Conservation (phyloP, 148 eudicot genomes). For the Silene conica region DNA sequence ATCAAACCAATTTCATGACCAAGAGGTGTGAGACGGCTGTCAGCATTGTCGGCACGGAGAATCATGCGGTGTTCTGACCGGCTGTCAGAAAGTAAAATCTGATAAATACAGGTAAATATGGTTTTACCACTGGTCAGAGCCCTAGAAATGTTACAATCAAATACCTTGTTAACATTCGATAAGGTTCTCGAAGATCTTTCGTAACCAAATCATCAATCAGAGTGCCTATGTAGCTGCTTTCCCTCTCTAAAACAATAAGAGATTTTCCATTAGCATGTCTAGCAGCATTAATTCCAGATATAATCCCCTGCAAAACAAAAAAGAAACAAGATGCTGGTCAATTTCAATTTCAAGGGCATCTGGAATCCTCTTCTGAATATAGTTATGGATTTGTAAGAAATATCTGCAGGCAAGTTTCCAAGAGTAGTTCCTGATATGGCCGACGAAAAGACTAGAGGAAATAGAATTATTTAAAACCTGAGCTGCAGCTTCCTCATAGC, state of each 20-base stretch:
- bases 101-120: neutral
- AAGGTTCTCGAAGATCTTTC: conserved; percentile 98
- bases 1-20: conserved; percentile 94
- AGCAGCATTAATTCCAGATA: conserved; percentile 98
- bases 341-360: conserved; percentile 5
- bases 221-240: conserved; percentile 96
- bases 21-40: conserved; percentile 96
- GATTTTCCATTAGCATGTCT: conserved; percentile 81
- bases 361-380: neutral
- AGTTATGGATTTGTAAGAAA: conserved; percentile 3
- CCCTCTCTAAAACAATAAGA: conserved; percentile 88
- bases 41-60: conserved; percentile 95
- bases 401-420: neutral
- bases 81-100: conserved; percentile 30
- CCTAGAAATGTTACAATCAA: neutral
- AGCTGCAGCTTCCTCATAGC: conserved; percentile 99
- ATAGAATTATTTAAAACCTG: conserved; percentile 49
- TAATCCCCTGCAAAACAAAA: conserved; percentile 55
- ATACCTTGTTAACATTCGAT: conserved; percentile 96
- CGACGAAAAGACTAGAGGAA: neutral
- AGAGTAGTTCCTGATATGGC: neutral
- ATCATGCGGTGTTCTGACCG: conserved; percentile 94
- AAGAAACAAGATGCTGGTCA: conserved; percentile 20
- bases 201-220: conserved; percentile 95
- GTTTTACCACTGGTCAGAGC: neutral